Percentiles rank a stretch among this genome's conserved stretches.
Evolutionary conservation across 331 rosid genomes (phyloP).

Genomic region (Acacia concinna): DNA sequence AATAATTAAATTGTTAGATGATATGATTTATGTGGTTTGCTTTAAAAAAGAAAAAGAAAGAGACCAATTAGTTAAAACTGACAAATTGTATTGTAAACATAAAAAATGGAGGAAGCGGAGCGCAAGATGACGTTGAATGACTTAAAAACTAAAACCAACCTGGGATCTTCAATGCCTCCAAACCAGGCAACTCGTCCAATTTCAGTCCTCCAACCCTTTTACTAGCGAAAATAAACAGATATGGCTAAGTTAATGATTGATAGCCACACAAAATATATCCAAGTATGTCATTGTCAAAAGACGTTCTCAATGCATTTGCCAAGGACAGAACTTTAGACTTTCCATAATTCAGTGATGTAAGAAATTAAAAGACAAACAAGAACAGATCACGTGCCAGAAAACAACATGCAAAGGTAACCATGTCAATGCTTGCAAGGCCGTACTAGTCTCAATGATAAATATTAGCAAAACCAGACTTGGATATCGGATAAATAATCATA

Average conservation of each 20-base stretch:
- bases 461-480: slow-evolving; percentile 21
- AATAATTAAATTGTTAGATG: background rate
- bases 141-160: slow-evolving; percentile 45
- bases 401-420: slow-evolving; percentile 1
- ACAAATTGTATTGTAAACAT: background rate
- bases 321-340: slow-evolving; percentile 13
- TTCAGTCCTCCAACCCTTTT: slow-evolving; percentile 94
- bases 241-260: slow-evolving; percentile 26
- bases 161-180: slow-evolving; percentile 86
- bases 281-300: background rate
- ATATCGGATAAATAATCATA: slow-evolving; percentile 35
- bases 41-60: background rate
- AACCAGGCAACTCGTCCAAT: slow-evolving; percentile 83
- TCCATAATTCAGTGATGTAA: slow-evolving; percentile 21
- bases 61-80: background rate
- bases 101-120: background rate
- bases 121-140: slow-evolving; percentile 8
- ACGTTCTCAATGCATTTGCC: slow-evolving; percentile 5
- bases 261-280: slow-evolving; percentile 8
- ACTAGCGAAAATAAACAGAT: slow-evolving; percentile 44
- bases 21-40: background rate
- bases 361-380: slow-evolving; percentile 25
- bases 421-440: background rate
- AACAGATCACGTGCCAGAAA: background rate
- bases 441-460: background rate